Percentiles rank a stretch among this genome's conserved stretches.
These are phyloP conservation scores for Wallemia ichthyophaga DNA, from an alignment of 1,284 basidiomycete species.

Conservation along the genomic window DNA sequence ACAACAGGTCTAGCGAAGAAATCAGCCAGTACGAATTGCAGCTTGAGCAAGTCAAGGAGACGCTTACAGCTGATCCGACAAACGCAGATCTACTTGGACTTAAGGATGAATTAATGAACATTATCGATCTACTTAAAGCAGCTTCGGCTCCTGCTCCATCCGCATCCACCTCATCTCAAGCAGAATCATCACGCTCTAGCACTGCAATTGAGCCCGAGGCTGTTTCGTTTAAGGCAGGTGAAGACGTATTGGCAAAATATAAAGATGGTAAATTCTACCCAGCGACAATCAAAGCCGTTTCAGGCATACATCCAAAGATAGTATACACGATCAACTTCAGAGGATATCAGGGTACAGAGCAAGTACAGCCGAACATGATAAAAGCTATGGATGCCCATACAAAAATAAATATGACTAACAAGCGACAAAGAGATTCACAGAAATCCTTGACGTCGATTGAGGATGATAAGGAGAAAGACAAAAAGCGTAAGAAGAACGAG, in stretches of 20 bases:
- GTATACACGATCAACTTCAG: conserved; percentile 17
- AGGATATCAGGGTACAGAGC: conserved; percentile 16
- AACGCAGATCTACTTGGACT: conserved; percentile 16
- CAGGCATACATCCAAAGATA: conserved; percentile 12
- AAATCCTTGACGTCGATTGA: not conserved
- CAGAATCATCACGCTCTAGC: too few species aligned
- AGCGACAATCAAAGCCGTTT: conserved; percentile 11
- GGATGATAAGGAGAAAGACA: conserved; percentile 7
- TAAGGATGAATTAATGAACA: conserved; percentile 15
- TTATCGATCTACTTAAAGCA: conserved; percentile 14
- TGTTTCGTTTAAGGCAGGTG: conserved; percentile 15
- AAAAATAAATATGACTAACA: not conserved
- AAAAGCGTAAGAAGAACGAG: not conserved
- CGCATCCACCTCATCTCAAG: not conserved
- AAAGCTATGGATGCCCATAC: not conserved
- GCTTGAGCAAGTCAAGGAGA: conserved; percentile 13
- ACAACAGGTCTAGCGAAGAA: not conserved
- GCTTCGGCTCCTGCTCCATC: not conserved
- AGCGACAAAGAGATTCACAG: not conserved
- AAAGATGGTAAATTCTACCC: conserved; percentile 13
- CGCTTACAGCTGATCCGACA: conserved; percentile 14
- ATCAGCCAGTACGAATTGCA: conserved; percentile 4
- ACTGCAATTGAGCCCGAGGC: too few species aligned
- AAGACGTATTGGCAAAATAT: conserved; percentile 16
- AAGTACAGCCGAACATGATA: conserved; percentile 7